A percentile compares a stretch with the other conserved stretches of the same genome.
Evolutionary conservation across 768 basidiomycete genomes (phyloP).

Genomic region (Phylloporus sp.): DNA sequence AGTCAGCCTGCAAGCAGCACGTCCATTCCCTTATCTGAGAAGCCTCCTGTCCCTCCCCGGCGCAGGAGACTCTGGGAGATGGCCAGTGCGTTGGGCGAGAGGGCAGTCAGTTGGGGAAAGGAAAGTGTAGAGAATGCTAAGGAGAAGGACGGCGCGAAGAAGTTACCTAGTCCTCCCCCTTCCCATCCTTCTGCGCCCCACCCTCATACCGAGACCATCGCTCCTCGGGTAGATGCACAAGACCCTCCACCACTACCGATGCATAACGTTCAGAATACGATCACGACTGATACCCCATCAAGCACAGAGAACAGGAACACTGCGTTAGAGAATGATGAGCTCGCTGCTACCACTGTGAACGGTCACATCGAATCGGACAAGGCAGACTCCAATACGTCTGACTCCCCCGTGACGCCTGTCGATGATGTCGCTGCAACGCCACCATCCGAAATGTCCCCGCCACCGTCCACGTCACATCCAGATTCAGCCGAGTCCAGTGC

Average conservation of each 20-base stretch:
- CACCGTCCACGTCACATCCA: background rate
- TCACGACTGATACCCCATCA: slow-evolving; percentile 8
- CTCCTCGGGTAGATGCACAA: slow-evolving; percentile 6
- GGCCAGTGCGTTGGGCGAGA: slow-evolving; percentile 56
- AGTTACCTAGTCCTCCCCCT: slow-evolving; percentile 20
- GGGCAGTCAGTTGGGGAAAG: slow-evolving; percentile 51
- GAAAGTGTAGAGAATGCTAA: slow-evolving; percentile 28
- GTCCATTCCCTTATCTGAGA: slow-evolving; percentile 26
- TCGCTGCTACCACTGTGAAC: slow-evolving; percentile 1
- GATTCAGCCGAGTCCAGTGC: slow-evolving; percentile 7
- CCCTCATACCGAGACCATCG: slow-evolving; percentile 11
- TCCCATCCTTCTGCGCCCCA: slow-evolving; percentile 24
- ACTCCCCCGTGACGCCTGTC: slow-evolving; percentile 12
- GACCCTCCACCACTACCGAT: slow-evolving; percentile 49
- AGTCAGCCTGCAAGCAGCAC: background rate
- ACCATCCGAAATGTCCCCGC: slow-evolving; percentile 3
- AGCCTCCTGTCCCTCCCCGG: slow-evolving; percentile 61
- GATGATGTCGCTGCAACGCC: slow-evolving; percentile 21
- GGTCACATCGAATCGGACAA: slow-evolving; percentile 8
- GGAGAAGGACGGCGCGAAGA: slow-evolving; percentile 20
- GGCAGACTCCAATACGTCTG: slow-evolving; percentile 5
- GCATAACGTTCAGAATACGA: slow-evolving; percentile 36
- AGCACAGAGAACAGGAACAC: background rate
- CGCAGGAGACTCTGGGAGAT: slow-evolving; percentile 64
- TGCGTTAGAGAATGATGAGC: slow-evolving; percentile 2